Evolutionary conservation across 768 basidiomycete genomes (phyloP).

Genomic region (Sarcodon sp.): DNA sequence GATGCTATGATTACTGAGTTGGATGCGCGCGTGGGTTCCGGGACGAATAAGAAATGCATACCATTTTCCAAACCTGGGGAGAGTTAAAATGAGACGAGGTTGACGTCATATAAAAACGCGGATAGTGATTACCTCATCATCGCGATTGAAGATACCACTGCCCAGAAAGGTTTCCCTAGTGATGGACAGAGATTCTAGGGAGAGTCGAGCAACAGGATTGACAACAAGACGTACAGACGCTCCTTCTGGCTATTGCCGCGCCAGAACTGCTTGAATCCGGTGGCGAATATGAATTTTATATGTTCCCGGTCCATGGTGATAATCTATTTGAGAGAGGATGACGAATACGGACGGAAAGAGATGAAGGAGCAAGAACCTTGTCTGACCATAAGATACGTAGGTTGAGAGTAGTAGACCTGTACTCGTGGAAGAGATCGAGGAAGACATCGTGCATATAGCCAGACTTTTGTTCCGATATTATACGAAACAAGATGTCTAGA

Average conservation of each 20-base stretch:
- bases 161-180: constrained; percentile 46
- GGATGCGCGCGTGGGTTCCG: constrained; percentile 3
- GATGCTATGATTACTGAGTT: constrained; percentile 31
- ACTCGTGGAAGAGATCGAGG: constrained; percentile 54
- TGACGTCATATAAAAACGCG: background rate
- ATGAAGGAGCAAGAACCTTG: constrained; percentile 23
- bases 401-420: constrained; percentile 59
- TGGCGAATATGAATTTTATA: constrained; percentile 48
- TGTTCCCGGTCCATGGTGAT: constrained; percentile 68
- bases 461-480: constrained; percentile 40
- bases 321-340: constrained; percentile 27
- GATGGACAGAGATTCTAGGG: background rate
- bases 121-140: constrained; percentile 40
- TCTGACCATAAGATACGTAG: constrained; percentile 58
- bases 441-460: constrained; percentile 55
- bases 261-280: constrained; percentile 59
- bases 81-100: constrained; percentile 3
- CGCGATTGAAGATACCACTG: constrained; percentile 66
- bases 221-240: constrained; percentile 34
- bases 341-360: background rate
- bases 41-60: constrained; percentile 15
- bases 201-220: background rate
- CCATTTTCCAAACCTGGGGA: constrained; percentile 50
- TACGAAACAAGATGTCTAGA: constrained; percentile 48
- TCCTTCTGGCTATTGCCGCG: constrained; percentile 52